These are phyloP conservation scores for Dalbergia cultrata DNA, from an alignment of 306 rosid genomes.

Conservation along the genomic window DNA sequence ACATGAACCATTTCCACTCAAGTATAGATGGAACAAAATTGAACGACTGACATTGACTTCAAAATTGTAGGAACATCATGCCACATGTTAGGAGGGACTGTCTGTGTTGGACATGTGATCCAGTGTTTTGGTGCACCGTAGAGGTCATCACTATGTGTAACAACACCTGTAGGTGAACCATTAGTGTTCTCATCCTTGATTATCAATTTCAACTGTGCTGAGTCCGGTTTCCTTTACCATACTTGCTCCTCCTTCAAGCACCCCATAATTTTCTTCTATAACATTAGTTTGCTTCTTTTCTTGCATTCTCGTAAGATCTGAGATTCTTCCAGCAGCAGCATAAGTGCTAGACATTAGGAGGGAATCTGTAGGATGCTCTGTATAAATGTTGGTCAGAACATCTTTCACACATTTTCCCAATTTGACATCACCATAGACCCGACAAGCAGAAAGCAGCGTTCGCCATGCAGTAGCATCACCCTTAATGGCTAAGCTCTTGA, in stretches of 20 bases:
- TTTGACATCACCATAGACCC: conserved; percentile 67
- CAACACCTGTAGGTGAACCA: background rate
- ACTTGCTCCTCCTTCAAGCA: conserved; percentile 39
- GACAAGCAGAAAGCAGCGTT: conserved; percentile 73
- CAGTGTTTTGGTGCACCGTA: background rate
- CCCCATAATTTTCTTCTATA: conserved; percentile 31
- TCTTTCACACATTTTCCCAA: conserved; percentile 64
- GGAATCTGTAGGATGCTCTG: conserved; percentile 72
- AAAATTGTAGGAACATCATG: conserved; percentile 8
- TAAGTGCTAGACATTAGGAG: conserved; percentile 72
- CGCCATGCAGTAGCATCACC: conserved; percentile 79
- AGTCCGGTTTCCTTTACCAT: conserved; percentile 64
- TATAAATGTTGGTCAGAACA: conserved; percentile 51
- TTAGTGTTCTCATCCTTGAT: conserved; percentile 26
- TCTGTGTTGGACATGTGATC: conserved; percentile 14
- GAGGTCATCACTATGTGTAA: conserved; percentile 7
- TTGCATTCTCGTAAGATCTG: conserved; percentile 53
- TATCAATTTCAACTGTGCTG: conserved; percentile 67
- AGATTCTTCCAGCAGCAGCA: conserved; percentile 72
- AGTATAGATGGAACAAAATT: conserved; percentile 13
- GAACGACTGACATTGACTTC: background rate
- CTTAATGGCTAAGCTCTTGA: conserved; percentile 65
- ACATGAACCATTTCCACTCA: background rate
- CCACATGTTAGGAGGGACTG: background rate
- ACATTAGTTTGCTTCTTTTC: conserved; percentile 49